Conservation (phyloP, 768 basidiomycete species). For the Serendipita indica region DNA sequence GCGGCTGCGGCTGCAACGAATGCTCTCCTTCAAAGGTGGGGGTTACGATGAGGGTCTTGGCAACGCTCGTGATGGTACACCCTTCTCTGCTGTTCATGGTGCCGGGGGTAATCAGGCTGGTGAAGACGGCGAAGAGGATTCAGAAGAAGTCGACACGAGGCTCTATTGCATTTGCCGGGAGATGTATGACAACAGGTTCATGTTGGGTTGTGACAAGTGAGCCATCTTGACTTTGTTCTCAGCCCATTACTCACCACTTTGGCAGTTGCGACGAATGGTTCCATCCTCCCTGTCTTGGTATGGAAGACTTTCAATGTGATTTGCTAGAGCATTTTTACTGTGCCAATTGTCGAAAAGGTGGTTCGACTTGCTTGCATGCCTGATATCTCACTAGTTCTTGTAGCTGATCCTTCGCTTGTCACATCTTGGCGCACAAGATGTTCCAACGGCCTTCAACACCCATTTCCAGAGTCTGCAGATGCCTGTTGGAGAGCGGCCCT, state of each 20-base stretch:
- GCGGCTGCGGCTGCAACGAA: constrained; percentile 29
- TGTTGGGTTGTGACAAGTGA: constrained; percentile 89
- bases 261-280: constrained; percentile 88
- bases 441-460: constrained; percentile 49
- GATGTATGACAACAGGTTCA: constrained; percentile 68
- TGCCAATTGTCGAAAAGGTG: constrained; percentile 62
- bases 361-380: constrained; percentile 21
- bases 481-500: constrained; percentile 69
- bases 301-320: constrained; percentile 69
- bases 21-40: background rate
- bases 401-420: constrained; percentile 44
- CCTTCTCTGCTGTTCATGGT: constrained; percentile 26
- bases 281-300: constrained; percentile 69
- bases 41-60: background rate
- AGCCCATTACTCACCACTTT: background rate
- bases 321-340: constrained; percentile 89
- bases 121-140: constrained; percentile 25
- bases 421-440: constrained; percentile 76
- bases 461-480: constrained; percentile 42
- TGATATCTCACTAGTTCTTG: background rate
- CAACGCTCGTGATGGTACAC: background rate
- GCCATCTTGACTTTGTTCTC: constrained; percentile 18
- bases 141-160: constrained; percentile 41
- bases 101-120: constrained; percentile 39
- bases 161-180: constrained; percentile 83